Conservation (phyloP, 2,329 filamentous ascomycete species). For the Phialemoniopsis sp. region DNA sequence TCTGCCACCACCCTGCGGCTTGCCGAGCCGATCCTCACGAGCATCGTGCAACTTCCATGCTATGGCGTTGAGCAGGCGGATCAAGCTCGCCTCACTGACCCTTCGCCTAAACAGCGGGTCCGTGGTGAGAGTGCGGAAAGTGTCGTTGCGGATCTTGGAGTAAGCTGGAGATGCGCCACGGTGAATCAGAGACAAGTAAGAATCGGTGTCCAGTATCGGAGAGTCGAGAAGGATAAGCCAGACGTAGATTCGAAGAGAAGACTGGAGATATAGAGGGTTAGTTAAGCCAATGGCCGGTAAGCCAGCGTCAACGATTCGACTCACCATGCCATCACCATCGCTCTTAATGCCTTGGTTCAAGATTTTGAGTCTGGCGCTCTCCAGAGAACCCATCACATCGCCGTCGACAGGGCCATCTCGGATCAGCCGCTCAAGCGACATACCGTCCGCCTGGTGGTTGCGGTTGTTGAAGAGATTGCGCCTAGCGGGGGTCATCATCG, state of each 20-base stretch:
- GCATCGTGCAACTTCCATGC: conserved; percentile 91
- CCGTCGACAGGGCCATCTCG: conserved; percentile 75
- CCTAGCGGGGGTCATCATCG: conserved; percentile 13
- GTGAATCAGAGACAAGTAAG: conserved; percentile 86
- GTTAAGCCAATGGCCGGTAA: not conserved
- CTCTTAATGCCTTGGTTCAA: conserved; percentile 71
- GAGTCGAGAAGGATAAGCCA: conserved; percentile 94
- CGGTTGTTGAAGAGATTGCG: no score
- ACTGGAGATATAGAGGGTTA: conserved; percentile 47
- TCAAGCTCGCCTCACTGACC: conserved; percentile 92
- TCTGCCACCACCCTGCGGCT: conserved; percentile 16
- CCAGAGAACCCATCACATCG: conserved; percentile 62
- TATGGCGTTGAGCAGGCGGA: conserved; percentile 88
- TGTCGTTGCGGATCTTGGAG: conserved; percentile 97
- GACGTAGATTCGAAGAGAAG: conserved; percentile 86
- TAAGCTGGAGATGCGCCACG: conserved; percentile 93
- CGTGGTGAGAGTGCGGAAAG: conserved; percentile 92
- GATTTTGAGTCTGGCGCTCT: conserved; percentile 69
- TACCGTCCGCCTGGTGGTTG: conserved; percentile 41
- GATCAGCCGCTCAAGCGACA: conserved; percentile 70
- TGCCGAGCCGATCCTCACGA: conserved; percentile 34
- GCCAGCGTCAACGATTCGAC: conserved; percentile 10
- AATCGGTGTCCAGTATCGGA: conserved; percentile 77
- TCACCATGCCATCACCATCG: conserved; percentile 77
- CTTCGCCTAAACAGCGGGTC: conserved; percentile 95